phyloP scores from a whole-genome alignment of 1,139 yeast genomes.

The Hemisphaericaspora subhashii region DNA sequence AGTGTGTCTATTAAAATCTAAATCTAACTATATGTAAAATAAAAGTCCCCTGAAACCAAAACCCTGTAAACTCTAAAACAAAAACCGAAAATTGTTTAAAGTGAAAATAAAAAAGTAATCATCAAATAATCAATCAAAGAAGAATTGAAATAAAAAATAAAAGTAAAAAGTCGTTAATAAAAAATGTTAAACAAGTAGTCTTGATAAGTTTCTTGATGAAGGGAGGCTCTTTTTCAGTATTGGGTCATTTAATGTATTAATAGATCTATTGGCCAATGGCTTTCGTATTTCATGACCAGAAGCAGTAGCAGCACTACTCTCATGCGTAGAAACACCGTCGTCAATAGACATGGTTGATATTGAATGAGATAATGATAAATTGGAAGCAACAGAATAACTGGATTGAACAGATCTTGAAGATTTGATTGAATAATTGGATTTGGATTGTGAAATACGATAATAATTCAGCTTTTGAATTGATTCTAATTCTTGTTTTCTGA shows the following conservation, averaged over 20 bases:
- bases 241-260: constrained; percentile 14
- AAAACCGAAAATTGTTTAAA: neutral
- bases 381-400: constrained; percentile 12
- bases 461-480: constrained; percentile 34
- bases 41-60: neutral
- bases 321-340: too few species aligned
- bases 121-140: too few species aligned
- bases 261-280: constrained; percentile 25
- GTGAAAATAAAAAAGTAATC: neutral
- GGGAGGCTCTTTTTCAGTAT: constrained; percentile 1
- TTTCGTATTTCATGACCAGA: constrained; percentile 11
- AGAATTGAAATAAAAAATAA: constrained; percentile 1
- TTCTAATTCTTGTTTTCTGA: constrained; percentile 32
- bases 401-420: constrained; percentile 8
- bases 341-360: constrained; percentile 13
- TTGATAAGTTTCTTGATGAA: constrained; percentile 3
- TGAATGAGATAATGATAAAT: constrained; percentile 13
- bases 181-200: neutral
- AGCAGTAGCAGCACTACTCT: too few species aligned
- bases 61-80: neutral
- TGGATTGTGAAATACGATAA: constrained; percentile 34
- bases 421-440: constrained; percentile 13
- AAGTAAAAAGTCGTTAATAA: neutral
- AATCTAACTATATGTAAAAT: neutral
- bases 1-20: neutral